Evolutionary conservation across 164 flowering plant genomes (phyloP), one percentile per base, ranked within the genome.

Genomic region (Kingdonia uniflora): DNA sequence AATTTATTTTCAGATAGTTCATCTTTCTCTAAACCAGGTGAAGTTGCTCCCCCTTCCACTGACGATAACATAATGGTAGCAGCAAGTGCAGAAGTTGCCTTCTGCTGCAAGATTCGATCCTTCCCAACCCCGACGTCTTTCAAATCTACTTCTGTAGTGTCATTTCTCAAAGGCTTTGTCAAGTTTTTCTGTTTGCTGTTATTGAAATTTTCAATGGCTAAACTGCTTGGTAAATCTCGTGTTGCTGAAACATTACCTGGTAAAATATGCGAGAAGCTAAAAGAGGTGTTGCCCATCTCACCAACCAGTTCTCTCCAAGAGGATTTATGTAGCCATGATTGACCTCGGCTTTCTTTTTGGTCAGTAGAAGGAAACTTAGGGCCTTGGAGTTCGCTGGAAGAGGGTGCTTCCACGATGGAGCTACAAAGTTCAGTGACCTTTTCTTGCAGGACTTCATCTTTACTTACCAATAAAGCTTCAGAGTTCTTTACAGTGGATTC

Each of bases 251-350:
- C 2, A 16, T 19, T 35, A 17, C 56, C 64, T 0, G 82, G 79
- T 45, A 80, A 47, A 62, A 85, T 63, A 46, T 76, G 68, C 13
- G 85, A 52, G 37, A 87, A 70, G 68, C 82, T 83, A 68, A 90
- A 90, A 1, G 79, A 68, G 58, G 61, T 65, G 45, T 24, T 69
- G 42, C 57, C 60, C 3, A 55, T 49, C 49, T 63, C 77, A 16
- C 66, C 65, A 29, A 81, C 62, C 67, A 80, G 74, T 43, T 68
- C 64, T 61, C 54, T 80, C 86, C 83, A 81, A 15, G 86, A 69
- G 46, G 80, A 72, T 57, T 80, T 85, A 57, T 71, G 77, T 42
- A 71, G 53, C 76, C 74, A 58, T 49, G 57, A 35, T 35, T 25
- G 20, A 62, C 38, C 61, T 23, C 6, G 21, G 51, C 25, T 53